phyloP scores from a whole-genome alignment of 2,329 filamentous ascomycete species.

The Ambrosiella xylebori region DNA sequence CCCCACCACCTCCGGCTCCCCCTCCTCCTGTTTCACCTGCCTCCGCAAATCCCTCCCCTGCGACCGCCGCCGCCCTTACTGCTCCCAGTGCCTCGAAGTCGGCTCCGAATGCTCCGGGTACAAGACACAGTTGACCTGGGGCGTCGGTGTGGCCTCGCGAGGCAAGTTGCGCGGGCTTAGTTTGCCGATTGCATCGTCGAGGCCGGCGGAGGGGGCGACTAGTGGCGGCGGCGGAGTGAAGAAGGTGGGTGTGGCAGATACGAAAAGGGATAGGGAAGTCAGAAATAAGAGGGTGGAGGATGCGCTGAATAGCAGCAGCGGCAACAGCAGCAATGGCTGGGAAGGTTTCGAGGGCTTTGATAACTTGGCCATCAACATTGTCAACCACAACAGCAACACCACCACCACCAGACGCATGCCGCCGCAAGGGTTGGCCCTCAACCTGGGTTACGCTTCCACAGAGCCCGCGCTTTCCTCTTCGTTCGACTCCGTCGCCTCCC shows the following conservation, averaged over 20 bases:
- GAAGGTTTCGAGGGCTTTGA: too few species aligned
- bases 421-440: slow-evolving; percentile 22
- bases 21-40: slow-evolving; percentile 91
- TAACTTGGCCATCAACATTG: neutral
- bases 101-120: slow-evolving; percentile 91
- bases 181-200: slow-evolving; percentile 47
- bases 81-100: slow-evolving; percentile 79
- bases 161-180: slow-evolving; percentile 86
- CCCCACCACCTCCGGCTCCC: slow-evolving; percentile 72
- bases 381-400: slow-evolving; percentile 26
- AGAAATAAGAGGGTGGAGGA: too few species aligned
- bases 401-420: slow-evolving; percentile 23
- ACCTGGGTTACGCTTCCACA: slow-evolving; percentile 21
- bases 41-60: slow-evolving; percentile 69
- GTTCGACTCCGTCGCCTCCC: slow-evolving; percentile 39
- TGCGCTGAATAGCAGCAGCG: too few species aligned
- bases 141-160: slow-evolving; percentile 83
- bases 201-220: neutral
- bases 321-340: too few species aligned
- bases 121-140: slow-evolving; percentile 93
- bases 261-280: too few species aligned
- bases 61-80: slow-evolving; percentile 83
- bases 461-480: slow-evolving; percentile 30
- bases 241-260: slow-evolving; percentile 24
- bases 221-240: slow-evolving; percentile 24